Conservation (phyloP, 441 rosid species). For the Breynia disticha region DNA sequence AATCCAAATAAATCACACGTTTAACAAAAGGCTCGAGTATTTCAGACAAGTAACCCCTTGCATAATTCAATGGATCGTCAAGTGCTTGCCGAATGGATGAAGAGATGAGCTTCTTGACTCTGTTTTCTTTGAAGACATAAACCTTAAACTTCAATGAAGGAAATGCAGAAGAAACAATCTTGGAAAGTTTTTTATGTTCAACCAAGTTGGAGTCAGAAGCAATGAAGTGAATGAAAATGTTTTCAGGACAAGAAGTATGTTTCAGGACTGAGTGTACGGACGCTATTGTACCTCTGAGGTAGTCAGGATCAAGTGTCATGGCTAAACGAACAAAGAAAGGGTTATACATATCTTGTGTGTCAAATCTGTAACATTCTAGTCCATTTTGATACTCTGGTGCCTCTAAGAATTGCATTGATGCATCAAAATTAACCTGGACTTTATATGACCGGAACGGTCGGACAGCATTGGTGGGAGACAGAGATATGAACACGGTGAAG, state of each 20-base stretch:
- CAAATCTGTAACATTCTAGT: conserved; percentile 24
- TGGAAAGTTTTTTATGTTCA: conserved; percentile 4
- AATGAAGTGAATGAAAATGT: conserved; percentile 57
- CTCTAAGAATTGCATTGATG: conserved; percentile 29
- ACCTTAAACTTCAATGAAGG: conserved; percentile 43
- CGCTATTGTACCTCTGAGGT: conserved; percentile 61
- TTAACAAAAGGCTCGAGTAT: conserved; percentile 31
- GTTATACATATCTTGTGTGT: conserved; percentile 23
- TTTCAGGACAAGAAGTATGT: conserved; percentile 69
- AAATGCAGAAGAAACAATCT: conserved; percentile 31
- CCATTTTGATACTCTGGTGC: conserved; percentile 58
- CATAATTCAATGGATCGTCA: conserved; percentile 53
- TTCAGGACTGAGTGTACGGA: conserved; percentile 63
- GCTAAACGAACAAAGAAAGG: conserved; percentile 45
- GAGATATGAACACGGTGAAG: conserved; percentile 9
- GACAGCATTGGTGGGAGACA: conserved; percentile 23
- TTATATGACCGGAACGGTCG: conserved; percentile 15
- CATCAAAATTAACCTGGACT: conserved; percentile 1
- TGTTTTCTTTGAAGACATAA: conserved; percentile 29
- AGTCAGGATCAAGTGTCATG: conserved; percentile 64
- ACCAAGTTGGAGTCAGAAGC: conserved; percentile 25
- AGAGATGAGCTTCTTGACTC: conserved; percentile 34
- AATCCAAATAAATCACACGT: conserved; percentile 51
- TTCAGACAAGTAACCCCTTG: conserved; percentile 50
- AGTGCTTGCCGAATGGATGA: conserved; percentile 51